Evolutionary conservation across 257 asterid genomes (phyloP).

Genomic region (Solanum tacnaense): DNA sequence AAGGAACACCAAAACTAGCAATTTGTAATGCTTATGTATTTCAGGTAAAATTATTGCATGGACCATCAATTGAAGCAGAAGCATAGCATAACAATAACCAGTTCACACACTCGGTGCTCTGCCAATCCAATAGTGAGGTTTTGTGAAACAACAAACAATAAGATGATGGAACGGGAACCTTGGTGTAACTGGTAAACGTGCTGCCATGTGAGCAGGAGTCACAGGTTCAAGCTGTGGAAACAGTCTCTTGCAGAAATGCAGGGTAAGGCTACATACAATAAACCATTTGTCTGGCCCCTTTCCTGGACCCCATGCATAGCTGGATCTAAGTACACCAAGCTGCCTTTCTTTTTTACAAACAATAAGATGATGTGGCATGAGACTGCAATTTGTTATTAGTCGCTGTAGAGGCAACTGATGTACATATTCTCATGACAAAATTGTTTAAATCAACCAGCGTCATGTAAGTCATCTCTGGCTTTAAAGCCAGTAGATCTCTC

Average conservation of each 20-base stretch:
- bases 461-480: not conserved
- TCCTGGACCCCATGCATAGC: not conserved
- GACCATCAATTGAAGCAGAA: not conserved
- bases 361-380: not conserved
- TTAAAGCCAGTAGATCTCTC: not conserved
- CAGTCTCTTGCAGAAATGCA: not conserved
- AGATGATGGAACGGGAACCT: not conserved
- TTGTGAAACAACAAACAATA: not conserved
- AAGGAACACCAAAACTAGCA: not conserved
- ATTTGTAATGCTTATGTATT: not conserved
- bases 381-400: not conserved
- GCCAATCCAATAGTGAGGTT: not conserved
- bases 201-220: not conserved
- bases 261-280: not conserved
- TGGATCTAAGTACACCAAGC: not conserved
- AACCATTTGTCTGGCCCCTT: not conserved
- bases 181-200: not conserved
- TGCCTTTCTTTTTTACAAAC: not conserved
- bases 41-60: not conserved
- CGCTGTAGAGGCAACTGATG: not conserved
- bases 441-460: not conserved
- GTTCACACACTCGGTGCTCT: not conserved
- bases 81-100: not conserved
- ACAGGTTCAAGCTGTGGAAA: not conserved
- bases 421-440: not conserved